Base-by-base conservation (phyloP, 345 rosid species). In the Camelina sativa region DNA sequence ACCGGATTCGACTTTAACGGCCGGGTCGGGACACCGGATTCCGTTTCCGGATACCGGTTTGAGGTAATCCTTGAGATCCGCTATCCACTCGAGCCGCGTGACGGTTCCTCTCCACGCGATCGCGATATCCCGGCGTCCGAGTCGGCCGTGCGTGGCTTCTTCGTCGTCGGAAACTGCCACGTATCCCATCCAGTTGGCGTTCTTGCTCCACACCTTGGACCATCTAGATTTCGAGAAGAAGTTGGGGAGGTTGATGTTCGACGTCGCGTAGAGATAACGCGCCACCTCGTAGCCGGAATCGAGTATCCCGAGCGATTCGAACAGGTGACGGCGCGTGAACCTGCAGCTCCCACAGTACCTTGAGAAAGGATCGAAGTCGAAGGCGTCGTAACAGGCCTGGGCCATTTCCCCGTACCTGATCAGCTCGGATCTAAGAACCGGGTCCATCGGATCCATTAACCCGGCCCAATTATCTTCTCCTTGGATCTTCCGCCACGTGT, bases 341-440 rank as follows among this genome's bases (percentile, higher is more conserved):
- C 87, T 79, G 57, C 88, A 87, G 80, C 87, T 84, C 7, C 90
- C 93, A 35, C 89, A 85, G 75, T 87, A 87, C 13, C 75, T 82
- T 1, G 97, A 86, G 35, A 82, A 88, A 0, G 92, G 90, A 11
- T 91, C 97, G 47, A 76, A 87, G 57, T 87, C 93, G 65, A 88
- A 91, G 12, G 85, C 92, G 37, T 91, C 92, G 58, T 88, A 88
- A 75, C 88, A 84, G 30, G 94, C 88, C 28, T 87, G 88, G 1
- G 91, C 89, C 87, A 88, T 81, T 80, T 88, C 92, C 16, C 97
- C 97, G 68, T 88, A 91, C 0, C 91, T 86, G 47, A 88, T 84
- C 1, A 91, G 80, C 41, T 91, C 94, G 11, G 94, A 84, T 30
- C 94, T 80, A 6, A 91, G 25, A 40, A 86, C 67, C 3, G 89